Percentiles rank a stretch among this genome's conserved stretches.
Conservation (phyloP, 331 rosid species). For the Cydonia oblonga region DNA sequence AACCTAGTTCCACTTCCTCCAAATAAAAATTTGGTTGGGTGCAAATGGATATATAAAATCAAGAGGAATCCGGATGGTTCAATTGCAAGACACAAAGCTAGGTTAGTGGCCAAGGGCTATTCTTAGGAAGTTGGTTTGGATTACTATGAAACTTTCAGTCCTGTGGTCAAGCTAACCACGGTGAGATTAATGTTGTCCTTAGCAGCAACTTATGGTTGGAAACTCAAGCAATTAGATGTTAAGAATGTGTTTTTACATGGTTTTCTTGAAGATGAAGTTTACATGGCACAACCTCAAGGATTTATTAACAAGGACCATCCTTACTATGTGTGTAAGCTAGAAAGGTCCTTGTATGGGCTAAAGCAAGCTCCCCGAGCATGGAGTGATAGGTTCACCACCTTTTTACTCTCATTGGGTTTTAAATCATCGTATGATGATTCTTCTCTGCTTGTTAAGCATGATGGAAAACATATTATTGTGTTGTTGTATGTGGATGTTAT, state of each 20-base stretch:
- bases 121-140: not conserved
- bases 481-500: too few species aligned
- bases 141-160: not conserved
- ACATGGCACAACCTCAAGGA: not conserved
- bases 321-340: not conserved
- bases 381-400: not conserved
- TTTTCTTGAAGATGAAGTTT: not conserved
- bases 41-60: not conserved
- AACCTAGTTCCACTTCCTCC: too few species aligned
- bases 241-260: not conserved
- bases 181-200: accelerated
- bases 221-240: not conserved
- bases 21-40: not conserved
- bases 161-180: not conserved
- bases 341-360: not conserved
- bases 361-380: not conserved
- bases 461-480: too few species aligned
- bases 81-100: not conserved
- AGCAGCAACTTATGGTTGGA: not conserved
- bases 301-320: not conserved
- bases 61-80: accelerated
- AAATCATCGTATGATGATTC: too few species aligned
- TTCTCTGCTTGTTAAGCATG: accelerated
- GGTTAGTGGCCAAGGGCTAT: not conserved
- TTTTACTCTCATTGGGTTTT: too few species aligned